Conservation (phyloP, 495 filamentous ascomycete species). For the Pseudomonodictys pantanalensis region DNA sequence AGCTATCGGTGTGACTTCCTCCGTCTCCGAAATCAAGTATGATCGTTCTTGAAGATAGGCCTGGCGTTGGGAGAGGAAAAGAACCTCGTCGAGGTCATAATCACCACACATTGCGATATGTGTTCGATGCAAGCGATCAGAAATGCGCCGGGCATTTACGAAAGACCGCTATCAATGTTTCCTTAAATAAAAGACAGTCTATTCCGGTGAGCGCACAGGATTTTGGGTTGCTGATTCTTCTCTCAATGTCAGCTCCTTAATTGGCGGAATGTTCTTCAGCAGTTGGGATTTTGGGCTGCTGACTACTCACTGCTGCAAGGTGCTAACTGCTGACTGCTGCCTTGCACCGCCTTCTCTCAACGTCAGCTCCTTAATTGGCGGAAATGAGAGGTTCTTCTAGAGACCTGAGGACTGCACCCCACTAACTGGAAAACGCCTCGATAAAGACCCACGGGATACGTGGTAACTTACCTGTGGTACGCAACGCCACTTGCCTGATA, state of each 20-base stretch:
- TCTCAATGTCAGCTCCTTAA: neutral
- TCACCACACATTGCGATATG: neutral
- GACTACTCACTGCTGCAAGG: too few species aligned
- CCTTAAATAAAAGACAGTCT: neutral
- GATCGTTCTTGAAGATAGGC: neutral
- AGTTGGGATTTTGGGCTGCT: neutral
- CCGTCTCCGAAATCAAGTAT: neutral
- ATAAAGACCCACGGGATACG: too few species aligned
- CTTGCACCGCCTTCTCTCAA: neutral
- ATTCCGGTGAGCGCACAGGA: neutral
- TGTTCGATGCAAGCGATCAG: neutral
- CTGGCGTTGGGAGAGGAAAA: neutral
- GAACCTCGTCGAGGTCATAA: neutral
- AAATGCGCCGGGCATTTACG: neutral
- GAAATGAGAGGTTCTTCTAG: neutral
- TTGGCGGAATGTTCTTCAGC: neutral
- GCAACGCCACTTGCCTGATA: too few species aligned
- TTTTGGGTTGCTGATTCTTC: neutral
- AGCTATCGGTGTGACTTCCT: neutral
- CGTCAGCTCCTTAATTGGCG: neutral
- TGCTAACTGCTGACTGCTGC: neutral
- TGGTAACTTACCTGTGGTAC: too few species aligned
- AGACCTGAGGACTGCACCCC: neutral
- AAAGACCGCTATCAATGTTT: neutral
- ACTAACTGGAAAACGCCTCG: neutral